Base-by-base conservation (phyloP, 495 filamentous ascomycete species). In the Astrothelium subdiscretum region DNA sequence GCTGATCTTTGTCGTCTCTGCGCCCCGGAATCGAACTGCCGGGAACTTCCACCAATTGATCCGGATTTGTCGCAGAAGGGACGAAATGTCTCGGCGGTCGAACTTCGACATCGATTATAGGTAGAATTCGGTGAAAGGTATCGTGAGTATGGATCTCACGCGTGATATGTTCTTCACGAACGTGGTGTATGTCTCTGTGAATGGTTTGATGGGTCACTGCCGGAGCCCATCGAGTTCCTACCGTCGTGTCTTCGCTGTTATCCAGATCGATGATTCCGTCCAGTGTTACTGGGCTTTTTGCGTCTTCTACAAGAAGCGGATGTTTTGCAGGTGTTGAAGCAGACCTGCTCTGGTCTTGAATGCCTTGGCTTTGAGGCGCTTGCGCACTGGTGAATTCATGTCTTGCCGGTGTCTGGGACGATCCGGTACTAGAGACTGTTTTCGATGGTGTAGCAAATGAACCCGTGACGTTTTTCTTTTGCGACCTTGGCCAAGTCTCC, bases 81-180 rank as follows among this genome's bases (percentile, higher is more conserved):
- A 77, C 35, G 63, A 70, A 63, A 69, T 77, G 43, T 59, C 80
- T 62, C 69, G 76, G n/a, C 13, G 69, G 76, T 61, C 76, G 73
- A 11, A 80, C 69, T 63, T 83, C 75, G 13, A 78, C 71, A 15
- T 82, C 80, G 31, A 73, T 73, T 43, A 85, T 69, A 3, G 83
- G 83, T 10, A 78, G 78, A 29, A 82, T 76, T 15, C 74, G 75
- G 61, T 81, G 80, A 60, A 76, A 77, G 22, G 80, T 68, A 32
- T 85, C 78, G 66, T 85, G 72, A 22, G 73, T 75, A 66, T 86
- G 82, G 62, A 83, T 79, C 32, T 85, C 81, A 29, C 80, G 78
- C 3, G 78, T 74, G 31, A 83, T 80, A 8, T 64, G 58, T 65
- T 84, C 78, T 67, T 83, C 67, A 15, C 70, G 65, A 43, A 83